Base-by-base conservation (phyloP, 1,284 basidiomycete genomes). In the Malassezia nana region DNA sequence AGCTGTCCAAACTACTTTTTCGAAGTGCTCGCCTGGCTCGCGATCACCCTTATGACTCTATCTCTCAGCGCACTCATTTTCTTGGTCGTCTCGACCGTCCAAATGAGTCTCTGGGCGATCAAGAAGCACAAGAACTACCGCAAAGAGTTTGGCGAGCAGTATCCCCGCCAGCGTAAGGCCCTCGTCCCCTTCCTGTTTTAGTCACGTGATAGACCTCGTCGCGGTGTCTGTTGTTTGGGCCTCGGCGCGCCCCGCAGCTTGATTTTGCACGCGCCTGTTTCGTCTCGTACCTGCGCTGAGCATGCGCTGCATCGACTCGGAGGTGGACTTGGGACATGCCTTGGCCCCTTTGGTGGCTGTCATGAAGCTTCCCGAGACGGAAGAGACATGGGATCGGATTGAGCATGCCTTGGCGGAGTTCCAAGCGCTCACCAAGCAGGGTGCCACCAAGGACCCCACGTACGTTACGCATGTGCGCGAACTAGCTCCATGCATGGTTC, bases 1-100 rank as follows among this genome's bases (percentile, higher is more conserved):
- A 86, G 87, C 6, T 88, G 83, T 78, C 89, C 94, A 28, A 96
- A 98, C 76, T 98, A 99, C 77, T 84, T 89, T 72, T 96, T 92
- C 72, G 94, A 98, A 52, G 42, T 79, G 26, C 60, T 94, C 32
- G 83, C 79, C 0, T 94, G 92, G 86, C 68, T 80, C 10, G 78
- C 81, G 20, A 79, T 95, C 50, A 81, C 81, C 24, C 78, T 80
- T 31, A 83, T 98, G 81, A 91, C 89, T 8, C 54, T 66, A 7
- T 67, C 67, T 13, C 66, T 61, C n/a, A 60, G 66, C 85, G 87
- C 84, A 22, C 81, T 80, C 63, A 66, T 86, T 25, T 98, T 95
- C 76, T 76, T 84, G 41, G 77, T 78, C 16, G 81, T 88, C 46
- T 81, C 82, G 3, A 78, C 79, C 0, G 81, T 67, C 33, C 84